phyloP scores from a whole-genome alignment of 2,329 filamentous ascomycete species.

The Pseudogymnoascus sp. region DNA sequence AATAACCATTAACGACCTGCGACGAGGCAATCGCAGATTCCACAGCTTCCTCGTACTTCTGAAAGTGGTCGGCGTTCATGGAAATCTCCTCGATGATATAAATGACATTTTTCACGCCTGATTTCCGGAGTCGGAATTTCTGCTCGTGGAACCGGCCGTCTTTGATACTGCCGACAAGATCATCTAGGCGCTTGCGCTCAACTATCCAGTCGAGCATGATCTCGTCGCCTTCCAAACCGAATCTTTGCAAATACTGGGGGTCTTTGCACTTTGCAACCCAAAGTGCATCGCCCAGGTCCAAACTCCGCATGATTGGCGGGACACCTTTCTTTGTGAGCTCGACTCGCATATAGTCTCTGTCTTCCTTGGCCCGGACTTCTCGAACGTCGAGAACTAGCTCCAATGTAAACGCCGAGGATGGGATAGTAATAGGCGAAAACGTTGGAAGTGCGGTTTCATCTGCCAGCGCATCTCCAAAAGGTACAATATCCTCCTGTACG shows the following conservation, averaged over 20 bases:
- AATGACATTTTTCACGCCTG: conserved; percentile 65
- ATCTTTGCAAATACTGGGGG: conserved; percentile 42
- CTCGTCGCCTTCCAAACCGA: conserved; percentile 57
- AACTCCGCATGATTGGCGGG: conserved; percentile 54
- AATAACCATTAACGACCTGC: conserved; percentile 70
- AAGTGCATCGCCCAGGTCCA: conserved; percentile 66
- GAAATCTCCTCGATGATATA: conserved; percentile 70
- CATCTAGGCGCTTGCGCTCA: conserved; percentile 72
- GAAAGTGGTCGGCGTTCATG: conserved; percentile 44
- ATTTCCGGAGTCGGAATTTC: conserved; percentile 67
- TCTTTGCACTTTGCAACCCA: conserved; percentile 71
- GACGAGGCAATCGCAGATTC: conserved; percentile 66
- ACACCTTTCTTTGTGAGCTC: conserved; percentile 60
- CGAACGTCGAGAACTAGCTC: conserved; percentile 66
- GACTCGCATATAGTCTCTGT: conserved; percentile 68
- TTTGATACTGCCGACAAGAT: conserved; percentile 71
- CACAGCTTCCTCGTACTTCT: conserved; percentile 57
- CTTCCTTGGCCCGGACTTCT: conserved; percentile 62
- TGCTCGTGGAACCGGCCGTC: conserved; percentile 78
- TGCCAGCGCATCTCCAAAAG: conserved; percentile 20
- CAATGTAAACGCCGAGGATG: conserved; percentile 59
- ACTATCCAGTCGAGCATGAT: conserved; percentile 72
- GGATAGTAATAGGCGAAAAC: conserved; percentile 51
- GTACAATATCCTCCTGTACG: conserved; percentile 17
- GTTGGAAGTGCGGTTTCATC: conserved; percentile 24